Evolutionary conservation across 176 grass and related monocot species (phyloP).

Genomic region (Eleusine coracana): DNA sequence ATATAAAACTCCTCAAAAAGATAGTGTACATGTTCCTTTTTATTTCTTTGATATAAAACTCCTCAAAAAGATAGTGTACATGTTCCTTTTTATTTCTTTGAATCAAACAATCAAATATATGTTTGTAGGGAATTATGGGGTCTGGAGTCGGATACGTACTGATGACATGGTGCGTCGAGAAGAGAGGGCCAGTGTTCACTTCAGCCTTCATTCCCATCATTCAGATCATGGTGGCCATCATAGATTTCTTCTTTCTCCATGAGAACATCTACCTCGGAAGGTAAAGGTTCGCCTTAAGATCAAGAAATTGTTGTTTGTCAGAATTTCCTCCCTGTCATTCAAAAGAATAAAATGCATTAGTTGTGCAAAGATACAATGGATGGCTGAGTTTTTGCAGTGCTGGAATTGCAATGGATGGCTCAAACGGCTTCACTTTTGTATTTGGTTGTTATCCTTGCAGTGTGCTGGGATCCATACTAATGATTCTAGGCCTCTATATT

Average conservation of each 20-base stretch:
- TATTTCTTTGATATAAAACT: background rate
- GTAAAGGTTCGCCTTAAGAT: conserved; percentile 43
- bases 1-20: background rate
- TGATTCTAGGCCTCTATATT: conserved; percentile 78
- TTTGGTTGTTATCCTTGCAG: conserved; percentile 54
- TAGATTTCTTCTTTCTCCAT: conserved; percentile 85
- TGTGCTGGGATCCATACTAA: conserved; percentile 72
- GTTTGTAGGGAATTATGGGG: conserved; percentile 71
- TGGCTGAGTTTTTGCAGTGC: background rate
- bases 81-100: background rate
- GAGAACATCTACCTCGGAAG: conserved; percentile 87
- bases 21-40: background rate
- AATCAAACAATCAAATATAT: background rate
- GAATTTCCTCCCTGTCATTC: background rate
- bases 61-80: background rate
- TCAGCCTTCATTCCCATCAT: conserved; percentile 90
- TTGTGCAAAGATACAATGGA: background rate
- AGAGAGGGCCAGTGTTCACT: conserved; percentile 88
- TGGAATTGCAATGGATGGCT: conserved; percentile 29
- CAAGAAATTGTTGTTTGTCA: background rate
- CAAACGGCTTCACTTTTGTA: conserved; percentile 32
- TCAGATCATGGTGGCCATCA: conserved; percentile 85
- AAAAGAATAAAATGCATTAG: no score
- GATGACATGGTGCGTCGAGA: conserved; percentile 98
- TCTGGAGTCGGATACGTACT: conserved; percentile 76